These are phyloP conservation scores for Aspergillus costaricaensis DNA, from an alignment of 2,329 filamentous ascomycete species.

Conservation along the genomic window DNA sequence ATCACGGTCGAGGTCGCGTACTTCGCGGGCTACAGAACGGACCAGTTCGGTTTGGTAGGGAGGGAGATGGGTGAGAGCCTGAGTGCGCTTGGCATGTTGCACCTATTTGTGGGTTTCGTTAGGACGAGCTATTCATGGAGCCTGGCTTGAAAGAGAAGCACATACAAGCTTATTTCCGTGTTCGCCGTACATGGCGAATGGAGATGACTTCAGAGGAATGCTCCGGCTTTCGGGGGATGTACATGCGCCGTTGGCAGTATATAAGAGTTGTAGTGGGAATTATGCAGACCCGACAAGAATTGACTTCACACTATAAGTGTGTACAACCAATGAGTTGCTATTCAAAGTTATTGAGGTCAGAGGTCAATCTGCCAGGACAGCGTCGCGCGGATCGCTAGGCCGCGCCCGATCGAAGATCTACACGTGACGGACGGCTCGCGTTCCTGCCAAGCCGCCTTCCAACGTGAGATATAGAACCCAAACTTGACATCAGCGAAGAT, in stretches of 20 bases:
- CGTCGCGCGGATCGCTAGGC: conserved; percentile 1
- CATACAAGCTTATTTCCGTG: conserved; percentile 79
- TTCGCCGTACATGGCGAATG: conserved; percentile 75
- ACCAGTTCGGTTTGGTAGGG: conserved; percentile 92
- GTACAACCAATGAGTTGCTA: not conserved
- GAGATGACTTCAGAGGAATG: not conserved
- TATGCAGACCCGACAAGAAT: not conserved
- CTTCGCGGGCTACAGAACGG: conserved; percentile 82
- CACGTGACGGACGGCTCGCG: conserved; percentile 9
- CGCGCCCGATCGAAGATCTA: conserved; percentile 3
- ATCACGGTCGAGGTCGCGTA: conserved; percentile 89
- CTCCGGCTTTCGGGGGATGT: not conserved
- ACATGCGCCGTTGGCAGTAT: not conserved
- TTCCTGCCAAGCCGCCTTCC: conserved; percentile 7
- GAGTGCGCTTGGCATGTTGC: conserved; percentile 92
- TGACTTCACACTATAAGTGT: not conserved
- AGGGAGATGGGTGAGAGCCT: conserved; percentile 80
- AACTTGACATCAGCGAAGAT: not conserved
- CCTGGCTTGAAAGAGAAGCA: not conserved
- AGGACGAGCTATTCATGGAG: not conserved
- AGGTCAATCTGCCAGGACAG: not conserved
- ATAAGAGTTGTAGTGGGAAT: not conserved
- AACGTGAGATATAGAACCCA: not conserved
- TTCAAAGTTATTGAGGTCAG: not conserved
- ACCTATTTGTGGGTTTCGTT: conserved; percentile 58